Percentiles rank a stretch among this genome's conserved stretches.
These are phyloP conservation scores for Cystofilobasidium capitatum DNA, from an alignment of 768 basidiomycete species.

Conservation along the genomic window DNA sequence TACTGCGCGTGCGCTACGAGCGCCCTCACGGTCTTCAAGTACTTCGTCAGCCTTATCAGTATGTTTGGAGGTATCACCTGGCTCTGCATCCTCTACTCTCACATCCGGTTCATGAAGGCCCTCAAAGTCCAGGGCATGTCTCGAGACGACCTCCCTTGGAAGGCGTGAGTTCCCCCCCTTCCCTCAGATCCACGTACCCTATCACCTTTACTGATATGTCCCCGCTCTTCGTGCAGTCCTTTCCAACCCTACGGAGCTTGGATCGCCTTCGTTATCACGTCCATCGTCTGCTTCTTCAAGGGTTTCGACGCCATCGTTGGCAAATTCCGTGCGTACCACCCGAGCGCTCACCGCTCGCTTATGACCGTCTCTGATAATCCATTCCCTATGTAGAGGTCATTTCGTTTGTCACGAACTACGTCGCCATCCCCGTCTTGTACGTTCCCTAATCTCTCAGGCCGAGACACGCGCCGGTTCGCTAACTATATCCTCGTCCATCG, in stretches of 20 bases:
- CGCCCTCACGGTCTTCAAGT: slow-evolving; percentile 26
- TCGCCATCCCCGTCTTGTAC: slow-evolving; percentile 32
- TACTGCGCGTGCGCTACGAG: slow-evolving; percentile 32
- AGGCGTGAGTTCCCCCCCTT: slow-evolving; percentile 18
- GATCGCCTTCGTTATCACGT: slow-evolving; percentile 58
- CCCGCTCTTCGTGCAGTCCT: slow-evolving; percentile 17
- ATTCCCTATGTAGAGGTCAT: too few relatives aligned
- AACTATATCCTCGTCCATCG: slow-evolving; percentile 32
- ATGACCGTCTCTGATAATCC: too few relatives aligned
- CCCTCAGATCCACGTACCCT: not conserved
- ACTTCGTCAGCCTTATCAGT: slow-evolving; percentile 24
- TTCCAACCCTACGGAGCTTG: slow-evolving; percentile 54
- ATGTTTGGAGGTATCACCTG: slow-evolving; percentile 24
- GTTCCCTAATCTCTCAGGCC: too few relatives aligned
- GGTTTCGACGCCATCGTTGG: slow-evolving; percentile 50
- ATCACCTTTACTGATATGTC: not conserved
- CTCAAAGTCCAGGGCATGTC: slow-evolving; percentile 44
- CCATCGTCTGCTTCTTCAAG: slow-evolving; percentile 52
- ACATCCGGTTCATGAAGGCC: slow-evolving; percentile 46
- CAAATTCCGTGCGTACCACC: too few relatives aligned
- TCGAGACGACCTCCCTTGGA: slow-evolving; percentile 42
- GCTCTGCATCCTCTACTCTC: slow-evolving; percentile 50
- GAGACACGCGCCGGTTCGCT: too few relatives aligned
- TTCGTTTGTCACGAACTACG: slow-evolving; percentile 34
- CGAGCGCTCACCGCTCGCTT: too few relatives aligned